phyloP scores from a whole-genome alignment of 495 filamentous ascomycete species.

The Neurospora sp. region DNA sequence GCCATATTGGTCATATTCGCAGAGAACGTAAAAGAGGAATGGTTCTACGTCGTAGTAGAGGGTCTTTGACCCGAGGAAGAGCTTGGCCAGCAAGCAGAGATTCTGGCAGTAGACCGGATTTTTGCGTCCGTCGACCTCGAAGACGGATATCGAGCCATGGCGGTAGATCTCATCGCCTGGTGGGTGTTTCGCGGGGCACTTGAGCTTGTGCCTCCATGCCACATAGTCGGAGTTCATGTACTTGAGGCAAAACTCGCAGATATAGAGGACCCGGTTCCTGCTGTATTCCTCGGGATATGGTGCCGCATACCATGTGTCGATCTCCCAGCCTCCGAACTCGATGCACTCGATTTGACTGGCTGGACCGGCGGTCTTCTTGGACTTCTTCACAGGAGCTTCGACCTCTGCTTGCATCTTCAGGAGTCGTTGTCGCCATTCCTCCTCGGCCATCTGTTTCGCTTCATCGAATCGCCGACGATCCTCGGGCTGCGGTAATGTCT shows the following conservation, averaged over 20 bases:
- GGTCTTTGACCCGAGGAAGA: conserved; percentile 95
- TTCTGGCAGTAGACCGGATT: conserved; percentile 98
- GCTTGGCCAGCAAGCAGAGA: conserved; percentile 86
- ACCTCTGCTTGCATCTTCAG: conserved; percentile 37
- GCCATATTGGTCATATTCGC: conserved; percentile 83
- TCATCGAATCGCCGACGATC: conserved; percentile 81
- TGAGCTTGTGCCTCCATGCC: conserved; percentile 94
- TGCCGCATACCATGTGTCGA: conserved; percentile 99
- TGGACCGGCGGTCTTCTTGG: conserved; percentile 65
- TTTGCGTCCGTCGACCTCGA: conserved; percentile 94
- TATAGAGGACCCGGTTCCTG: conserved; percentile 86
- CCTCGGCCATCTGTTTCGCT: conserved; percentile 80
- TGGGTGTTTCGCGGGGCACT: conserved; percentile 92
- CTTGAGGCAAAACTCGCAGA: conserved; percentile 97
- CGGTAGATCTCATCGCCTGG: conserved; percentile 97
- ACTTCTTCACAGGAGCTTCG: conserved; percentile 35
- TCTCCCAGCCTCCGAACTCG: conserved; percentile 93
- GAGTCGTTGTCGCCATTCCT: conserved; percentile 65
- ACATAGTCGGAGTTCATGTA: conserved; percentile 99
- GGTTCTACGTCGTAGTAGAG: conserved; percentile 98
- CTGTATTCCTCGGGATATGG: conserved; percentile 98
- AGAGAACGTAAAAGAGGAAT: conserved; percentile 97
- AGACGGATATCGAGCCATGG: conserved; percentile 86
- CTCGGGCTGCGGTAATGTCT: conserved; percentile 66
- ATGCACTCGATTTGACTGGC: conserved; percentile 97